A percentile compares a stretch with the other conserved stretches of the same genome.
Evolutionary conservation across 129 eudicot species (phyloP).

Genomic region (Flaveria brownii): DNA sequence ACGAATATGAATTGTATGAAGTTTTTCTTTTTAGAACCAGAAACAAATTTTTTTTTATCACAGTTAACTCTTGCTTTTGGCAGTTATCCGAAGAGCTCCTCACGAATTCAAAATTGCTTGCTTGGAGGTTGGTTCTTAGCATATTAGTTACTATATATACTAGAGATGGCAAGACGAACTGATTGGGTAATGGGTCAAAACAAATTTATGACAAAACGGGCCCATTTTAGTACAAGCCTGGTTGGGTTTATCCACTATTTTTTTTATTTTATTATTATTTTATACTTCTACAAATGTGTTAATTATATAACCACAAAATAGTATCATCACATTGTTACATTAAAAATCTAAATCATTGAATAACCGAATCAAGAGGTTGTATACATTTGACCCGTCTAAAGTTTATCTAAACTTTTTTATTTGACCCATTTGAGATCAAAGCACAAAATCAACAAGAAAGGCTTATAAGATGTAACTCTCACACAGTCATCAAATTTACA

Average conservation of each 20-base stretch:
- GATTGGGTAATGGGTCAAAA: neutral
- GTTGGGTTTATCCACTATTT: neutral
- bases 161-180: neutral
- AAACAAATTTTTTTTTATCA: neutral
- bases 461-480: conserved; percentile 17
- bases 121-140: conserved; percentile 66
- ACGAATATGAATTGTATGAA: neutral
- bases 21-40: neutral
- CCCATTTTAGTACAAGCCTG: neutral
- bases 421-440: neutral
- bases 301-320: neutral
- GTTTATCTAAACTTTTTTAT: neutral
- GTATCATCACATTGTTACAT: neutral
- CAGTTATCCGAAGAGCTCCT: conserved; percentile 98
- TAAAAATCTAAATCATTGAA: neutral
- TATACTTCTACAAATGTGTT: neutral
- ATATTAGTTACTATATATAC: neutral
- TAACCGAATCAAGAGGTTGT: neutral
- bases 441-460: neutral
- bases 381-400: neutral
- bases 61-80: conserved; percentile 27
- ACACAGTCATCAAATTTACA: conserved; percentile 27
- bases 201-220: neutral
- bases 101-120: conserved; percentile 93
- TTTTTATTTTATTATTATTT: neutral